These are phyloP conservation scores for Boletus semigastroideus DNA, from an alignment of 1,284 basidiomycete genomes.

Conservation along the genomic window DNA sequence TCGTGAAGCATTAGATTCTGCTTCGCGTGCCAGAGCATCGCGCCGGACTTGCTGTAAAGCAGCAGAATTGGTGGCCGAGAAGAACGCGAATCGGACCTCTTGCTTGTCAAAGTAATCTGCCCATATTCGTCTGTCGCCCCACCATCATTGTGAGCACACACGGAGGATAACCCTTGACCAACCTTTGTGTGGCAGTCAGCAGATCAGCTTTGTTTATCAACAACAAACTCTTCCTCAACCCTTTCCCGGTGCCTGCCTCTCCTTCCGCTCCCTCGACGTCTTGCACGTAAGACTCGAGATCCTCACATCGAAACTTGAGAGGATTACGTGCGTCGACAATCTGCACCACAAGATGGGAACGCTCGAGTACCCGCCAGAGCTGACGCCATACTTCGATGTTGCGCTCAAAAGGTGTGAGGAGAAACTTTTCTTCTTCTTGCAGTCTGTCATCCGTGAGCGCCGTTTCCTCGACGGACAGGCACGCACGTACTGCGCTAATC, in stretches of 20 bases:
- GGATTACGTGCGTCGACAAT: conserved; percentile 97
- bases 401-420: conserved; percentile 93
- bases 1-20: conserved; percentile 10
- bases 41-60: conserved; percentile 76
- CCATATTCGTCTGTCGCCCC: conserved; percentile 70
- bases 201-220: conserved; percentile 98
- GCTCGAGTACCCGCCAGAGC: conserved; percentile 92
- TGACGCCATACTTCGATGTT: conserved; percentile 97
- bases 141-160: conserved; percentile 11
- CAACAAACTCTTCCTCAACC: conserved; percentile 70
- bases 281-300: conserved; percentile 85
- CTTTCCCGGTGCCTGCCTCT: conserved; percentile 73
- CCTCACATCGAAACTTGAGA: conserved; percentile 86
- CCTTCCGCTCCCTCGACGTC: conserved; percentile 79
- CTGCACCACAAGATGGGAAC: conserved; percentile 92
- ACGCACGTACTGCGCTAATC: conserved; percentile 76
- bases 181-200: conserved; percentile 86
- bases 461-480: neutral
- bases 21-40: conserved; percentile 43
- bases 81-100: conserved; percentile 88
- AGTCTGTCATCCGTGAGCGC: conserved; percentile 44
- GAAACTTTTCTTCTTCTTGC: conserved; percentile 76
- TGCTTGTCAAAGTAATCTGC: conserved; percentile 91
- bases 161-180: conserved; percentile 21
- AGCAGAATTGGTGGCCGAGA: conserved; percentile 90